phyloP scores from a whole-genome alignment of 75 land plant genomes.

The Pinus albicaulis region DNA sequence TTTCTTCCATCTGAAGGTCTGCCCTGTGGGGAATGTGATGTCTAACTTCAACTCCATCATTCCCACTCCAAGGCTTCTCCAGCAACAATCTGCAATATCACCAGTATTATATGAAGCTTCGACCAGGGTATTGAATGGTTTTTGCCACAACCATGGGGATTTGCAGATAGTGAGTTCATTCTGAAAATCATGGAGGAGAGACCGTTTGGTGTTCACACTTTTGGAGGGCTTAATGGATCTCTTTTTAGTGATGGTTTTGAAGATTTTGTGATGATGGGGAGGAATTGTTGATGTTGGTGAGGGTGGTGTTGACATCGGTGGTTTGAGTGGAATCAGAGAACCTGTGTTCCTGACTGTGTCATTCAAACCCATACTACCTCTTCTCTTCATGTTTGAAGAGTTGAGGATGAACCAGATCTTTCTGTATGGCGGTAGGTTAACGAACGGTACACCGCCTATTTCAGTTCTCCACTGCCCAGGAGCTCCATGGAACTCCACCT shows the following conservation, averaged over 20 bases:
- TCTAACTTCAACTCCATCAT: slow-evolving; percentile 75
- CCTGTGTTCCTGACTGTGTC: background rate
- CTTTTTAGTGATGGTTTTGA: slow-evolving; percentile 1
- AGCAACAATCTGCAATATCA: slow-evolving; percentile 7
- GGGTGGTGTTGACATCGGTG: background rate
- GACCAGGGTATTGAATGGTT: background rate
- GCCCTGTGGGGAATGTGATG: slow-evolving; percentile 94
- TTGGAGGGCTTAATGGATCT: background rate
- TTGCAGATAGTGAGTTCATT: background rate
- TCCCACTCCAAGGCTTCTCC: slow-evolving; percentile 63
- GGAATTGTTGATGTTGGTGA: background rate
- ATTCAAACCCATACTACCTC: background rate
- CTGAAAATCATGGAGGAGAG: slow-evolving; percentile 5
- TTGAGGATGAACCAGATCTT: background rate
- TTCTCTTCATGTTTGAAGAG: slow-evolving; percentile 4
- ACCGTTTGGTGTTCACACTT: background rate
- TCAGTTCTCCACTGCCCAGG: too few species aligned
- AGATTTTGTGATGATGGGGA: too few species aligned
- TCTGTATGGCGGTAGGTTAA: too few species aligned
- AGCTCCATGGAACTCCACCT: too few species aligned
- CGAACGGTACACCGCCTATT: too few species aligned
- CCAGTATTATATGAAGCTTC: background rate
- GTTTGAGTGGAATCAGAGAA: too few species aligned
- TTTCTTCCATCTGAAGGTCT: slow-evolving; percentile 87
- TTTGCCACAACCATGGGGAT: background rate